phyloP scores from a whole-genome alignment of 1,139 yeast genomes.

The Blastobotrys serpentis region DNA sequence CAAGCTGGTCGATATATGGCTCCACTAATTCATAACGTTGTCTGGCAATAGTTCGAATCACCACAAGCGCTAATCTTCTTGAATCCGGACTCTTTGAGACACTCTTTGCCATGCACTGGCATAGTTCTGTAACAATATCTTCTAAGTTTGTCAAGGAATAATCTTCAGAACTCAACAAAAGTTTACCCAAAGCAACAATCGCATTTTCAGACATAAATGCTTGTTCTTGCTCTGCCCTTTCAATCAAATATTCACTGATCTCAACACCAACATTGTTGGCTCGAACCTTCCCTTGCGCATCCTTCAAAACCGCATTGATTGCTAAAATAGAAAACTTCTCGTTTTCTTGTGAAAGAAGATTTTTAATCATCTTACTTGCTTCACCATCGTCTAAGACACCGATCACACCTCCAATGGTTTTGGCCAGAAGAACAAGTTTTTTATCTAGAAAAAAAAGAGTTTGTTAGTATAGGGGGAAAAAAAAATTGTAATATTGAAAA shows the following conservation, averaged over 20 bases:
- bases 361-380: conserved; percentile 56
- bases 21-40: conserved; percentile 50
- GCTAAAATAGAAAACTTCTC: conserved; percentile 68
- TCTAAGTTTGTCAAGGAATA: background rate
- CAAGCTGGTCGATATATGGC: conserved; percentile 57
- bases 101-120: conserved; percentile 52
- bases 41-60: conserved; percentile 71
- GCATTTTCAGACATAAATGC: conserved; percentile 69
- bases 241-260: conserved; percentile 49
- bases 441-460: conserved; percentile 13
- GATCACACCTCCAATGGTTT: conserved; percentile 72
- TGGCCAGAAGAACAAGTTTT: conserved; percentile 62
- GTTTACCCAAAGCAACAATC: conserved; percentile 79
- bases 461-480: background rate
- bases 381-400: conserved; percentile 65
- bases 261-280: conserved; percentile 50
- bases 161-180: conserved; percentile 45
- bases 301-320: conserved; percentile 75
- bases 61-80: conserved; percentile 75
- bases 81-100: conserved; percentile 62
- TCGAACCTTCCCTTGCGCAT: conserved; percentile 58
- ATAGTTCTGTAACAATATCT: conserved; percentile 46
- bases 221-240: conserved; percentile 47
- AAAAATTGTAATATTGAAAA: background rate
- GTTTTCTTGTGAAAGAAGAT: conserved; percentile 29